A percentile compares a stretch with the other conserved stretches of the same genome.
phyloP scores from a whole-genome alignment of 106 monocot genomes.

The Chionographis japonica region DNA sequence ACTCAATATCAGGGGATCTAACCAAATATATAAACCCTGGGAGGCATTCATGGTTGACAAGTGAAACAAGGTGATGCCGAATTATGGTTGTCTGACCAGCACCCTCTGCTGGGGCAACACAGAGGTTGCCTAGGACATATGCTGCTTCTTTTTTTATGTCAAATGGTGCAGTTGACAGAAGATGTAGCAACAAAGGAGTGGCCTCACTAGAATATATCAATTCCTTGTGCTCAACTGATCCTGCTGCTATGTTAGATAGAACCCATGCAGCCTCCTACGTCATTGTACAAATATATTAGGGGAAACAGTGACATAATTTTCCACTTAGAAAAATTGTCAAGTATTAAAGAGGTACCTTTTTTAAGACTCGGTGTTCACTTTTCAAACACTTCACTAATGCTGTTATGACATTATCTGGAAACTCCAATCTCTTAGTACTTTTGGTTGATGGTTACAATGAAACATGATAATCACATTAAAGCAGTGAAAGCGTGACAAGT shows the following conservation, averaged over 20 bases:
- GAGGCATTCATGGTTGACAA: constrained; percentile 70
- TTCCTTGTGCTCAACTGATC: constrained; percentile 74
- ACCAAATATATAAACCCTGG: constrained; percentile 83
- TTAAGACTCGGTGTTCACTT: constrained; percentile 76
- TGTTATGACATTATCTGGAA: constrained; percentile 62
- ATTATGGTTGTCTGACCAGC: constrained; percentile 48
- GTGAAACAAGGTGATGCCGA: constrained; percentile 51
- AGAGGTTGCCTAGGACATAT: constrained; percentile 83
- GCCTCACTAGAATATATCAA: constrained; percentile 71
- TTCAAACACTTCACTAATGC: constrained; percentile 79
- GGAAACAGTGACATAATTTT: neutral
- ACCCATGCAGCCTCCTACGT: constrained; percentile 91
- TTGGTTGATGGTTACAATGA: neutral
- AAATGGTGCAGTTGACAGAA: constrained; percentile 68
- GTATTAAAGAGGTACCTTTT: constrained; percentile 49
- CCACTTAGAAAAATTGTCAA: neutral
- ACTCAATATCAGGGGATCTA: constrained; percentile 80
- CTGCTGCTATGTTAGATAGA: constrained; percentile 84
- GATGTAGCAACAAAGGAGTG: constrained; percentile 49
- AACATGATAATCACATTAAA: neutral
- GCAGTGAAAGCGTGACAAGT: neutral
- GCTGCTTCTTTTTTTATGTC: constrained; percentile 89
- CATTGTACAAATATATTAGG: constrained; percentile 1
- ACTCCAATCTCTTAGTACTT: constrained; percentile 11
- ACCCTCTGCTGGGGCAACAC: constrained; percentile 59